Evolutionary conservation across 2,329 filamentous ascomycete genomes (phyloP), one percentile per base, ranked within the genome.

Genomic region (Tetracladium maxilliforme): DNA sequence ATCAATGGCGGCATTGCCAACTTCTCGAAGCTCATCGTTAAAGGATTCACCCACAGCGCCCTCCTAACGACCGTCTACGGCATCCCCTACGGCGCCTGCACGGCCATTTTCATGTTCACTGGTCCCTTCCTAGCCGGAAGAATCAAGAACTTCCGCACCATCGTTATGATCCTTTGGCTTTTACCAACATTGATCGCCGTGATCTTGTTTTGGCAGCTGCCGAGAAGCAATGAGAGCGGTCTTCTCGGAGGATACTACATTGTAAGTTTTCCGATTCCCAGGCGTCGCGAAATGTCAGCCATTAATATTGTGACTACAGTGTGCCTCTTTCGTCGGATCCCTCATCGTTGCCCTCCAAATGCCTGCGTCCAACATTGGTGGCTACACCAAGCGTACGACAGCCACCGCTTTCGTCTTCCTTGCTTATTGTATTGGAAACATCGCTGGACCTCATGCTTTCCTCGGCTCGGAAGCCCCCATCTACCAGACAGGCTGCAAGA

Each of bases 11-110:
- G 64, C 0, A 41, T 64, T 7, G 56, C 63, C 5, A 67, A 62
- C 33, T 69, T 69, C 32, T 56, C 59, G 19, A 67, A 63, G 27
- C 49, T 64, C 13, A 67, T 69, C 27, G 53, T 68, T 38, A 65
- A 66, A 28, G 53, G 58, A 2, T 42, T 64, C 3, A 54, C 54
- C 11, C 35, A 39, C 2, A 47, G 55, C 23, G 33, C 57, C 0
- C 45, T 64, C 1, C 37, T 49, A 6, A 66, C 65, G 0, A 64
- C 61, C 0, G 57, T 56, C 0, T 49, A 63, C 4, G 64, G 62
- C 0, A 69, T 70, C 16, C 66, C 65, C 0, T 52, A 58, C 21
- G 65, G 65, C 5, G 57, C 50, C 2, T 66, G 63, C 34, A 61
- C 65, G 27, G 50, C 64, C 4, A 40, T 64, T n/a, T 65, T 52